Percentiles rank a stretch among this genome's conserved stretches.
phyloP scores from a whole-genome alignment of 441 rosid genomes.

The Francoa sonchifolia region DNA sequence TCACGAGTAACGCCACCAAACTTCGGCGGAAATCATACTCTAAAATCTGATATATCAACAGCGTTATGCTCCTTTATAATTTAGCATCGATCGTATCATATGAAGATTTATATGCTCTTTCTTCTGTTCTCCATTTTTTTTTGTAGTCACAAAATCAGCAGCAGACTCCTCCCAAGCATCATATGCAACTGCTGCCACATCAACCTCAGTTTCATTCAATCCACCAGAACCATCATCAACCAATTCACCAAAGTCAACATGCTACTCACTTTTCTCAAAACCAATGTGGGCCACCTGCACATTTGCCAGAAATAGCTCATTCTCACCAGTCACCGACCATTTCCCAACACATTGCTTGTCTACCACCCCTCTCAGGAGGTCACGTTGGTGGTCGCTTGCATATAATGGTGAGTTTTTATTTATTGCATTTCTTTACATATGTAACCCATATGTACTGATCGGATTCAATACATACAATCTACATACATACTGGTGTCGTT shows the following conservation, averaged over 20 bases:
- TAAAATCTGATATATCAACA: too few species aligned
- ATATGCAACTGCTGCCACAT: constrained; percentile 44
- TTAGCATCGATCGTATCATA: too few species aligned
- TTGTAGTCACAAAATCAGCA: constrained; percentile 49
- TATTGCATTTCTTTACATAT: not conserved
- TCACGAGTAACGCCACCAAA: too few species aligned
- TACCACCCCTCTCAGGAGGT: constrained; percentile 60
- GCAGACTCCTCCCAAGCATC: constrained; percentile 57
- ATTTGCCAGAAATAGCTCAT: constrained; percentile 51
- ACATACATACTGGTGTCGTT: too few species aligned
- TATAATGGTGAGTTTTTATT: constrained; percentile 44
- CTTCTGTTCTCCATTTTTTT: not conserved
- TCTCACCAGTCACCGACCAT: constrained; percentile 54
- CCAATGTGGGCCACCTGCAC: constrained; percentile 42
- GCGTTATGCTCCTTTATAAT: too few species aligned
- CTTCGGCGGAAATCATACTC: too few species aligned
- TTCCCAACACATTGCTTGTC: constrained; percentile 75
- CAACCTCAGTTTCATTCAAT: constrained; percentile 65
- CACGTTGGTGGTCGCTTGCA: constrained; percentile 58
- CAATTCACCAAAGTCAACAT: constrained; percentile 51
- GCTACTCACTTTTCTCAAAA: constrained; percentile 51
- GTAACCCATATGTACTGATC: too few species aligned
- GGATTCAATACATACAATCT: too few species aligned
- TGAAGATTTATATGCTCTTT: constrained; percentile 4
- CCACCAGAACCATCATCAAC: constrained; percentile 56